Base-by-base conservation (phyloP, 2,329 filamentous ascomycete genomes). In the Fusarium nurragi region DNA sequence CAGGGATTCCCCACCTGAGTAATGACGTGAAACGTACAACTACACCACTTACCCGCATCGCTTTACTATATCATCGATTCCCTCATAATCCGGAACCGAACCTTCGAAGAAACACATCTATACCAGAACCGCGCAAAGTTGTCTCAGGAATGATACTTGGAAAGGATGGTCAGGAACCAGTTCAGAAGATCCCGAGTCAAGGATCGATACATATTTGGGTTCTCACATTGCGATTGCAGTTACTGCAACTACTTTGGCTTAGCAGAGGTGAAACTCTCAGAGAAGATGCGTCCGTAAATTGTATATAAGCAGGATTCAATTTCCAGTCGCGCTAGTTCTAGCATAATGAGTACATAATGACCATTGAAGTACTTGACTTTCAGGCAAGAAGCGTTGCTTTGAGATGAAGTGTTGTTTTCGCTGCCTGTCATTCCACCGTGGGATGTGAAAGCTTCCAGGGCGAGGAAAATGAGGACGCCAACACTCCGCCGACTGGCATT, bases 1-100 rank as follows among this genome's bases (percentile, higher is more conserved):
- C 32, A 43, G 19, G 38, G 44, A 37, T 50, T 22, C 44, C 38
- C 38, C 57, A 22, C 26, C 32, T n/a, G 18, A 44, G 32, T 30
- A 23, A 56, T 18, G 50, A 54, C 30, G 40, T 26, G 37, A 62
- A 40, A 50, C 22, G 32, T 30, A 9, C 14, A 37, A 43, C 21
- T 36, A 34, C 22, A 22, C 19, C 14, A 13, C n/a, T 13, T 4
- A n/a, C 4, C 12, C 16, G 18, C 30, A 8, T 38, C 32, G 38
- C n/a, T n/a, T n/a, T 18, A 37, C 26, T 26, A 40, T 28, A 38
- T 41, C 22, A 44, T 14, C 16, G 21, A 14, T 40, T 3, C 16
- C n/a, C 41, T 28, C 3, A n/a, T 21, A 10, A 30, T n/a, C 16
- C n/a, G 3, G 40, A 52, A 16, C 22, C 13, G 16, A 23, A 30